Evolutionary conservation across 73 alveolate species (phyloP), one percentile per base, ranked within the genome.

Genomic region (Diophrys appendiculata): DNA sequence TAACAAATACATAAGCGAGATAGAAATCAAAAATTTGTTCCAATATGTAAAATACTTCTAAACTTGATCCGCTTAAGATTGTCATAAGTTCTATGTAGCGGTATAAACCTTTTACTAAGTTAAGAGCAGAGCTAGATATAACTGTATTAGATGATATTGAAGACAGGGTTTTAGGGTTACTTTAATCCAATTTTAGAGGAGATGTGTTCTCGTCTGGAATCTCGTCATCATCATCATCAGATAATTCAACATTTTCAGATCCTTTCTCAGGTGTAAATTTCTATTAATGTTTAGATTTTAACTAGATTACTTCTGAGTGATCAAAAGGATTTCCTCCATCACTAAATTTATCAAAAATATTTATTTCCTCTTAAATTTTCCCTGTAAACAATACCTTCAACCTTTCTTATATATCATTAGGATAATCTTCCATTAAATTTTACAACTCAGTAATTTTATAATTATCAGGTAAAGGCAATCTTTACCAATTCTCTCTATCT

Each of bases 391-490:
- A 25, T 53, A 33, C 52, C 24, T 72, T 25, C 54, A 43, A 52
- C 25, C 28, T 27, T 34, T 43, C 81, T 1, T 1, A 43, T 72
- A 52, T 31, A 18, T 76, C 26, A 23, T 29, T 24, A 5, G 85
- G 85, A 54, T 24, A 76, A 0, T 76, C 85, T 32, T 65, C 26
- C 55, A 76, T 30, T 0, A 76, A 27, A 52, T 56, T 69, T 71
- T 56, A 64, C 2, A 85, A 54, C 76, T 85, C 92, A 33, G 60
- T 65, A 22, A 85, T 81, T 60, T 35, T 67, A 34, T 77, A 85
- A 27, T 78, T 78, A 26, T 77, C 88, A 0, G 92, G 92, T 18
- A 85, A 69, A 0, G 92, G 92, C 29, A 85, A 29, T 25, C 92
- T 5, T 0, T 53, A 69, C 87, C 86, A 76, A 1, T 85, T 84